phyloP scores from a whole-genome alignment of 768 basidiomycete genomes.

The Lyophyllum shimeji region DNA sequence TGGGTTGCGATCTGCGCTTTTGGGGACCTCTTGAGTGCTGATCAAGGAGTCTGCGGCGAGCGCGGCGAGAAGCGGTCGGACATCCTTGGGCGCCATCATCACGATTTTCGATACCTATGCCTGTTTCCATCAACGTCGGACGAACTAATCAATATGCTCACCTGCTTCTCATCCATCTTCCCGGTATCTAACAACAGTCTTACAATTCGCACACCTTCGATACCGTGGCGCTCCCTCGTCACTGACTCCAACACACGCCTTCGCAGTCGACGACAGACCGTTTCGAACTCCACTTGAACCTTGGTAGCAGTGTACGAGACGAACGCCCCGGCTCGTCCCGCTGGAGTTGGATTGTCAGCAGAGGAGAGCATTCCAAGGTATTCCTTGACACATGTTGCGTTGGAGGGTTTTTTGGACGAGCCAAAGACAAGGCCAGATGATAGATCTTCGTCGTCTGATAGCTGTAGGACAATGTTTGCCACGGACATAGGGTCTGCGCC shows the following conservation, averaged over 20 bases:
- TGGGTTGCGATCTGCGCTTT: constrained; percentile 87
- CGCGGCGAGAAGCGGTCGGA: constrained; percentile 75
- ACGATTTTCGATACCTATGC: constrained; percentile 85
- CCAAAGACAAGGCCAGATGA: constrained; percentile 57
- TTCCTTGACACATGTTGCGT: constrained; percentile 65
- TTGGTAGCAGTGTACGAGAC: constrained; percentile 69
- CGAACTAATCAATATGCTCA: constrained; percentile 29
- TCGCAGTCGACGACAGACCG: constrained; percentile 65
- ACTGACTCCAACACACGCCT: constrained; percentile 74
- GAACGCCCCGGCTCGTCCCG: constrained; percentile 70
- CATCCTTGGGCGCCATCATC: constrained; percentile 90
- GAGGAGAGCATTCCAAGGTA: constrained; percentile 79
- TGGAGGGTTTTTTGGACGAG: constrained; percentile 53
- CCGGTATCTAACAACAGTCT: constrained; percentile 77
- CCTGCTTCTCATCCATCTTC: constrained; percentile 95
- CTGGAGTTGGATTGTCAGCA: constrained; percentile 79
- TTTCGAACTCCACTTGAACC: constrained; percentile 79
- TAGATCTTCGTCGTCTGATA: constrained; percentile 65
- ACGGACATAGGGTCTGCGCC: constrained; percentile 62
- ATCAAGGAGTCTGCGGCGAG: constrained; percentile 82
- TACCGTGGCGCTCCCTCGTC: constrained; percentile 79
- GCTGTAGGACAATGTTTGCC: constrained; percentile 59
- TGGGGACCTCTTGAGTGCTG: constrained; percentile 91
- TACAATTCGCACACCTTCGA: constrained; percentile 80
- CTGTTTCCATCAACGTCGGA: neutral